phyloP scores from a whole-genome alignment of 2,329 filamentous ascomycete species.

The Colletotrichum zoysiae region DNA sequence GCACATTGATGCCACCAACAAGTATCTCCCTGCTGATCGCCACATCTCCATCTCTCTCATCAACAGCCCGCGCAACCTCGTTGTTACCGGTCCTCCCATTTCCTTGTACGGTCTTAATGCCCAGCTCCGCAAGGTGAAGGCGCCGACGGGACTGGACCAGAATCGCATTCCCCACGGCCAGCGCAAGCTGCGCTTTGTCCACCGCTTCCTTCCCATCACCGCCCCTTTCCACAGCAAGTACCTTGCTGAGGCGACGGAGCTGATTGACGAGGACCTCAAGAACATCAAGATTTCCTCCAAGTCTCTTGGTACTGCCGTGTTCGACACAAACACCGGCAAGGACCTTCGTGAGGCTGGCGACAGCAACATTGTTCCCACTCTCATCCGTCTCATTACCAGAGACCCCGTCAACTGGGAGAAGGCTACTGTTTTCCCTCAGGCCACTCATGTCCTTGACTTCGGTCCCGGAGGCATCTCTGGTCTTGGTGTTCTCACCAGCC shows the following conservation, averaged over 20 bases:
- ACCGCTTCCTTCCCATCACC: constrained; percentile 97
- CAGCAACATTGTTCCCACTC: constrained; percentile 85
- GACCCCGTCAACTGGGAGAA: constrained; percentile 97
- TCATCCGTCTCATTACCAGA: constrained; percentile 93
- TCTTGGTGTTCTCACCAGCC: constrained; percentile 94
- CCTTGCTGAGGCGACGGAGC: constrained; percentile 81
- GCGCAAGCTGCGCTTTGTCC: constrained; percentile 95
- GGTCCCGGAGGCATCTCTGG: constrained; percentile 97
- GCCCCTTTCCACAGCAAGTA: constrained; percentile 99
- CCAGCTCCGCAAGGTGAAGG: constrained; percentile 95
- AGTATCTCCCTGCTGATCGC: constrained; percentile 91
- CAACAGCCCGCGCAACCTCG: constrained; percentile 97
- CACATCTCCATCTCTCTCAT: constrained; percentile 96
- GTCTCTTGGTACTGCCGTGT: constrained; percentile 86
- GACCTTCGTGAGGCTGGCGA: constrained; percentile 80
- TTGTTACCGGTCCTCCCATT: constrained; percentile 95
- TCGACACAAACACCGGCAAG: constrained; percentile 88
- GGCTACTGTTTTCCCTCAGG: constrained; percentile 89
- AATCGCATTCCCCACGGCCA: constrained; percentile 94
- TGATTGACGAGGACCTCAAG: constrained; percentile 90
- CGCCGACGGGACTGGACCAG: constrained; percentile 96
- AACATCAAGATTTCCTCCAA: constrained; percentile 81
- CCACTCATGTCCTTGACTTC: constrained; percentile 96
- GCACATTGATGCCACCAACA: constrained; percentile 96
- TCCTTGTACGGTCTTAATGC: constrained; percentile 97